Base-by-base conservation (phyloP, 2,329 filamentous ascomycete genomes). In the Niveomyces coronatus region DNA sequence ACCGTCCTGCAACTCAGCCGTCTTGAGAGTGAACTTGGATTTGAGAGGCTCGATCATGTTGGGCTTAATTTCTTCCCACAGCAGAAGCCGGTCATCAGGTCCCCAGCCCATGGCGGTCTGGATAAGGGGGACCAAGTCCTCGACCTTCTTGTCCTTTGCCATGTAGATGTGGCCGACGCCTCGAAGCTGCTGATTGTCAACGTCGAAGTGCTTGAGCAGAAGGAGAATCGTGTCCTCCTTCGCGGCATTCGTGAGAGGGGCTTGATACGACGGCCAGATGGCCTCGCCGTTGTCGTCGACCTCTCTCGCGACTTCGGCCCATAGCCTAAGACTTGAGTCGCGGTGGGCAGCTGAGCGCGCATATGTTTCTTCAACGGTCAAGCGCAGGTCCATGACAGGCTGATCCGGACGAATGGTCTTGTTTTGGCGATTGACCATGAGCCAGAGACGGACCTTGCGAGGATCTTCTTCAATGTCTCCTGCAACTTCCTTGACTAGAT, bases 341-440 rank as follows among this genome's bases (percentile, higher is more conserved):
- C 85, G 55, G 68, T 70, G 64, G 13, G 81, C 64, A 2, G 67
- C 62, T 4, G 70, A 66, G 28, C 69, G 62, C 10, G 59, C 55
- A 46, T 65, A 74, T 0, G 67, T 64, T 41, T 95, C 87, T 48
- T 88, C 84, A 11, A 91, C 67, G 0, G 79, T 88, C 56, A 85
- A 82, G 5, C 80, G 71, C 2, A 77, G 63, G 52, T 94, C 87
- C 55, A 76, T 75, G 34, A 98, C 78, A 0, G 87, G 85, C 42
- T 85, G 80, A 54, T 98, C 91, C 0, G 93, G 91, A 14, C 91
- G 78, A 26, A 86, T 82, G 0, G 91, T 98, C 61, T 94, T 95
- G 57, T 98, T 98, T 58, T 98, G 91, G 9, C 91, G 82, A 55
- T 95, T 96, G 1, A 98, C 91, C 88, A 98, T 95, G 39, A 86